Evolutionary conservation across 176 grass and related monocot species (phyloP).

Genomic region (Phyllostachys edulis): DNA sequence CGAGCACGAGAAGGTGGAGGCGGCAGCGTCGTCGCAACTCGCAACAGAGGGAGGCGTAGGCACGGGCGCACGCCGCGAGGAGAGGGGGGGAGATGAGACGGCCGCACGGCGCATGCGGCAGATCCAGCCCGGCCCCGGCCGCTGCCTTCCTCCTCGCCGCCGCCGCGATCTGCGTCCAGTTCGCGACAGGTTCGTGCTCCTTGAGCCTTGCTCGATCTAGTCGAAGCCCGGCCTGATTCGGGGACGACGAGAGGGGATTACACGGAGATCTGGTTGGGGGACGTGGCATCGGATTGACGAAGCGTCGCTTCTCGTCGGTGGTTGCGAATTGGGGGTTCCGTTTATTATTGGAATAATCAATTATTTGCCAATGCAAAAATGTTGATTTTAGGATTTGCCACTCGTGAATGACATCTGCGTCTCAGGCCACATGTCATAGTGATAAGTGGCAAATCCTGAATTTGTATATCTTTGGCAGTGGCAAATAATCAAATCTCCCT

Average conservation of each 20-base stretch:
- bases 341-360: no score
- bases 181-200: constrained; percentile 42
- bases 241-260: background rate
- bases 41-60: background rate
- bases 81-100: constrained; percentile 45
- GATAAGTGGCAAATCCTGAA: no score
- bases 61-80: background rate
- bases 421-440: no score
- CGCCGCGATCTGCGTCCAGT: constrained; percentile 42
- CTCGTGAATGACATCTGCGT: no score
- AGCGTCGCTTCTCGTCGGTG: background rate
- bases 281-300: background rate
- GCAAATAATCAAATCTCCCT: no score
- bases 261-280: constrained; percentile 18
- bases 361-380: no score
- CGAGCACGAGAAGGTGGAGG: background rate
- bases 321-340: background rate
- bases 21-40: background rate
- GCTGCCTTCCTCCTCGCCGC: constrained; percentile 31
- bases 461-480: no score
- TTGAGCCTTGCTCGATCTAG: background rate
- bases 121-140: constrained; percentile 37
- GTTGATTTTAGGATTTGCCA: no score
- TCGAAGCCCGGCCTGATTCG: background rate
- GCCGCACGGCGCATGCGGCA: constrained; percentile 26